These are phyloP conservation scores for Phytophthora chlamydospora DNA, from an alignment of 352 stramenopile species.

Conservation along the genomic window DNA sequence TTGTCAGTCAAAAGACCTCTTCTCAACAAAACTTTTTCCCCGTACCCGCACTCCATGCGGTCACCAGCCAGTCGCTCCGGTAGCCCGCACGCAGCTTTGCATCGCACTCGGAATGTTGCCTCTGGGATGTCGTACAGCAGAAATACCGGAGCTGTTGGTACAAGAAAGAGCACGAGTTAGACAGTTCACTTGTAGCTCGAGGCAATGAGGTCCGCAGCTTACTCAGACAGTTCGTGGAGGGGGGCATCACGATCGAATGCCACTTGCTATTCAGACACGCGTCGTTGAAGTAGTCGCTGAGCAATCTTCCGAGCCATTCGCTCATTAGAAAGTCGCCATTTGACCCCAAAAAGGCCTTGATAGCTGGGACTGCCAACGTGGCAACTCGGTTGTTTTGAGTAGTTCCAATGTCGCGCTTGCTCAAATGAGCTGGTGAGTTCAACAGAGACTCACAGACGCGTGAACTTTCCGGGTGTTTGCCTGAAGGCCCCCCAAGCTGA, in stretches of 20 bases:
- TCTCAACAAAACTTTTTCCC: neutral
- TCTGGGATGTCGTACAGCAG: slow-evolving; percentile 24
- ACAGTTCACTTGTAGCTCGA: neutral
- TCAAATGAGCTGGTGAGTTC: slow-evolving; percentile 1
- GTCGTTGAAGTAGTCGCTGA: slow-evolving; percentile 18
- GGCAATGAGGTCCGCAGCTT: neutral
- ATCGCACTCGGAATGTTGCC: slow-evolving; percentile 19
- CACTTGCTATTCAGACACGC: slow-evolving; percentile 6
- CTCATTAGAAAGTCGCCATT: slow-evolving; percentile 31
- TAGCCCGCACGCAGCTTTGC: slow-evolving; percentile 3
- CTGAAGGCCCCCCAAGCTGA: neutral
- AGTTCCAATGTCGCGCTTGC: neutral
- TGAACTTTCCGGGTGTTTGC: neutral
- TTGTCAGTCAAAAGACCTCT: too few species aligned
- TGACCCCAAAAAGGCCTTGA: slow-evolving; percentile 22
- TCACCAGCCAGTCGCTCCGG: slow-evolving; percentile 24
- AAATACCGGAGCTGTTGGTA: slow-evolving; percentile 12
- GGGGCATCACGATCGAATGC: slow-evolving; percentile 23
- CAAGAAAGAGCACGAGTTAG: neutral
- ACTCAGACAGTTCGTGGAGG: slow-evolving; percentile 11
- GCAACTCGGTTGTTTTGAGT: neutral
- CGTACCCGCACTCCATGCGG: slow-evolving; percentile 38
- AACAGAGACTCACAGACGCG: slow-evolving; percentile 9
- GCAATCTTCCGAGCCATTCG: slow-evolving; percentile 26
- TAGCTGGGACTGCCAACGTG: neutral